Conservation (phyloP, 129 eudicot genomes). For the Mikania micrantha region DNA sequence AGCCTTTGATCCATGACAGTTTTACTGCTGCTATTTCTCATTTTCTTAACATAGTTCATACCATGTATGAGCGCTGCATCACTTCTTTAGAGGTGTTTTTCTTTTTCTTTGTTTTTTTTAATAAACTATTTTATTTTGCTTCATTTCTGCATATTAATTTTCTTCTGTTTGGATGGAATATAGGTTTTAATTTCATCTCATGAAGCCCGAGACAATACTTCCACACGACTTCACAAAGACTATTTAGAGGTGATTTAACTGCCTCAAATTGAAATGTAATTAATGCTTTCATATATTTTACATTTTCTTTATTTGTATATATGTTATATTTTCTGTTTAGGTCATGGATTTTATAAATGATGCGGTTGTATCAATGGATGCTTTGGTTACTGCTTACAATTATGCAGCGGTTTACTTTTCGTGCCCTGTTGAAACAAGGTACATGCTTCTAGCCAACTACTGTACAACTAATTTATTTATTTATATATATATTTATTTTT, state of each 20-base stretch:
- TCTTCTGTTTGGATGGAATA: slow-evolving; percentile 9
- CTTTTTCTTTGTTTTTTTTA: neutral
- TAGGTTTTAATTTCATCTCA: slow-evolving; percentile 71
- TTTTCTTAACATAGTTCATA: slow-evolving; percentile 65
- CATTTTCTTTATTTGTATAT: neutral
- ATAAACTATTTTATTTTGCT: neutral
- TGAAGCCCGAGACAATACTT: slow-evolving; percentile 38
- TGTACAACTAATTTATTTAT: neutral
- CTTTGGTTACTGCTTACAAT: slow-evolving; percentile 66
- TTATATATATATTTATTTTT: neutral
- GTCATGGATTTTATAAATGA: slow-evolving; percentile 95
- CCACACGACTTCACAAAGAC: slow-evolving; percentile 53
- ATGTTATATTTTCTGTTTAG: slow-evolving; percentile 28
- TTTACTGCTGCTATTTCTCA: slow-evolving; percentile 54
- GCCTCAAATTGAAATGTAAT: neutral
- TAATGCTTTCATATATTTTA: neutral
- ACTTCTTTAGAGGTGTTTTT: slow-evolving; percentile 71
- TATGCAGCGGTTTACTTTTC: slow-evolving; percentile 76
- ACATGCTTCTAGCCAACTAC: neutral
- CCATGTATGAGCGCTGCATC: slow-evolving; percentile 87
- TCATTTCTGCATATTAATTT: neutral
- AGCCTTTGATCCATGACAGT: slow-evolving; percentile 57
- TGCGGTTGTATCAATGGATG: slow-evolving; percentile 77
- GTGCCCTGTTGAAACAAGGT: slow-evolving; percentile 74
- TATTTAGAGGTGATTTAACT: slow-evolving; percentile 69